These are phyloP conservation scores for Aspergillus ustus DNA, from an alignment of 2,329 filamentous ascomycete species.

Conservation along the genomic window DNA sequence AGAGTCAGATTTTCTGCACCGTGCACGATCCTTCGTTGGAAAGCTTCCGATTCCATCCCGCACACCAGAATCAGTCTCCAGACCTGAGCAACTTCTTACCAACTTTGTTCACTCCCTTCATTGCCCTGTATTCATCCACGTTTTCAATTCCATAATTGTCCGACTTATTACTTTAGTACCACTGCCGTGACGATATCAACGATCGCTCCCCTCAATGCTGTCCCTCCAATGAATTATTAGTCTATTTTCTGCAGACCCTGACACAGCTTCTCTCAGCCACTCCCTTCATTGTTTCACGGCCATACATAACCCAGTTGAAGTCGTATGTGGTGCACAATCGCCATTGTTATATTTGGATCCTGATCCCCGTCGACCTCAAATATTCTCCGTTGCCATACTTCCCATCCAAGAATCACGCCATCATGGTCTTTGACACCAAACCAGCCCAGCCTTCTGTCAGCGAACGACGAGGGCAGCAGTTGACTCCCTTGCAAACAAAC, in stretches of 20 bases:
- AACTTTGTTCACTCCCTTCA: neutral
- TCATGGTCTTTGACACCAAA: constrained; percentile 26
- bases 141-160: neutral
- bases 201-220: neutral
- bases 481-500: constrained; percentile 45
- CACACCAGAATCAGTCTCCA: neutral
- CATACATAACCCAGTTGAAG: constrained; percentile 9
- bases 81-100: neutral
- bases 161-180: neutral
- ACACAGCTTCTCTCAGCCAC: constrained; percentile 11
- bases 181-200: constrained; percentile 7
- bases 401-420: neutral
- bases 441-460: constrained; percentile 35
- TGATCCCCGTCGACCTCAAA: neutral
- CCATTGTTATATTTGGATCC: neutral
- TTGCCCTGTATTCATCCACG: neutral
- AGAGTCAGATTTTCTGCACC: constrained; percentile 6
- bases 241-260: neutral
- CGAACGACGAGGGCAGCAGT: constrained; percentile 42
- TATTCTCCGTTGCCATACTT: neutral
- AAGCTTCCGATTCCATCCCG: constrained; percentile 5
- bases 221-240: constrained; percentile 13
- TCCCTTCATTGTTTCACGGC: constrained; percentile 11
- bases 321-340: constrained; percentile 1
- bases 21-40: constrained; percentile 15